phyloP scores from a whole-genome alignment of 805 yeast species.

The Lachancea lanzarotensis region DNA sequence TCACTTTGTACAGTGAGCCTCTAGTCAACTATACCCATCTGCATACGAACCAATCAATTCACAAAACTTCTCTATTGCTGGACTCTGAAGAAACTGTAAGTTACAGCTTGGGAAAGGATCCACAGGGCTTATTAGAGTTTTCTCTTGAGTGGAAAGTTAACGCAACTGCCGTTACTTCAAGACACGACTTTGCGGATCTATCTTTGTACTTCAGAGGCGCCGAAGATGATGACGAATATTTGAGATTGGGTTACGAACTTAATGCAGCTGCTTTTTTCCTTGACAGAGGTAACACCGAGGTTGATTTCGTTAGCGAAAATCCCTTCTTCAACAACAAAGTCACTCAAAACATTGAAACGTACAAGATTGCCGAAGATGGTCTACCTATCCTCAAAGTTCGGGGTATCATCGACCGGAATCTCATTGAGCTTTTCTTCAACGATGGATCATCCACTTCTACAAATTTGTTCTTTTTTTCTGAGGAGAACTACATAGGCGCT shows the following conservation, averaged over 20 bases:
- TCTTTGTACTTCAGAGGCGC: constrained; percentile 16
- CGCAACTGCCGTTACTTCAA: constrained; percentile 3
- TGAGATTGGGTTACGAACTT: constrained; percentile 26
- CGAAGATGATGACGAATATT: constrained; percentile 15
- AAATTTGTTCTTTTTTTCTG: constrained; percentile 27
- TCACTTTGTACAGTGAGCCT: constrained; percentile 24
- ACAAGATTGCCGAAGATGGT: constrained; percentile 12
- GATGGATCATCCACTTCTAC: constrained; percentile 28
- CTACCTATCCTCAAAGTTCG: constrained; percentile 20
- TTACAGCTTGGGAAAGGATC: constrained; percentile 6
- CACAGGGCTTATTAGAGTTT: constrained; percentile 25
- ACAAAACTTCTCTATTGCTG: constrained; percentile 5
- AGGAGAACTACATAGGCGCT: constrained; percentile 14
- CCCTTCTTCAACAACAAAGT: constrained; percentile 27
- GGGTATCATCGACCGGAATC: constrained; percentile 29
- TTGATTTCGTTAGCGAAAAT: constrained; percentile 18
- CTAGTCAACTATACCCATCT: constrained; percentile 12
- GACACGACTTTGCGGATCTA: constrained; percentile 14
- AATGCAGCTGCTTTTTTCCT: constrained; percentile 21
- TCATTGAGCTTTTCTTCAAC: constrained; percentile 30
- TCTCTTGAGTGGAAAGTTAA: constrained; percentile 20
- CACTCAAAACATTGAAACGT: constrained; percentile 22
- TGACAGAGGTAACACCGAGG: constrained; percentile 24
- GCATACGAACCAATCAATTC: constrained; percentile 5
- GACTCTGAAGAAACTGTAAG: constrained; percentile 1